Evolutionary conservation across 805 yeast species (phyloP).

Genomic region (Schwanniomyces sp.): DNA sequence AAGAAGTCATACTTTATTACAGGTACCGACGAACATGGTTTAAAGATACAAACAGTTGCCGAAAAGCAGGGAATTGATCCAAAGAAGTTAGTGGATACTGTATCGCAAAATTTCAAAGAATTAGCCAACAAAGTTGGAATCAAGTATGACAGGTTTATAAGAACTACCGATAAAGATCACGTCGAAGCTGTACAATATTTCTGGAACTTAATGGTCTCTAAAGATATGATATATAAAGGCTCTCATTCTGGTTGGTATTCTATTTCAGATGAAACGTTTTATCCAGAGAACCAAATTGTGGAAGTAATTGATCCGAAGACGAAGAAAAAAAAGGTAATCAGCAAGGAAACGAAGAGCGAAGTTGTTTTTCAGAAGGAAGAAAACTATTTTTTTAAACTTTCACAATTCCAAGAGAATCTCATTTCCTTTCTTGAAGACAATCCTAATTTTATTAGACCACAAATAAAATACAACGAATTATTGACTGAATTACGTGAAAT

Average conservation of each 20-base stretch:
- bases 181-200: slow-evolving; percentile 58
- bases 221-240: slow-evolving; percentile 77
- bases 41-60: slow-evolving; percentile 90
- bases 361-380: slow-evolving; percentile 77
- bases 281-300: slow-evolving; percentile 75
- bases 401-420: slow-evolving; percentile 56
- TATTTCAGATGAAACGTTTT: slow-evolving; percentile 90
- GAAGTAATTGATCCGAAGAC: slow-evolving; percentile 20
- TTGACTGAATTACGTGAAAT: slow-evolving; percentile 53
- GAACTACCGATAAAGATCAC: slow-evolving; percentile 91
- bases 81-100: slow-evolving; percentile 67
- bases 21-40: slow-evolving; percentile 97
- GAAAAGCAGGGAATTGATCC: slow-evolving; percentile 48
- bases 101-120: slow-evolving; percentile 60
- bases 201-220: slow-evolving; percentile 63
- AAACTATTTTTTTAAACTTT: slow-evolving; percentile 82
- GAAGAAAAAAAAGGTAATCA: slow-evolving; percentile 36
- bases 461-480: slow-evolving; percentile 51
- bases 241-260: slow-evolving; percentile 94
- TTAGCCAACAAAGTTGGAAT: slow-evolving; percentile 63
- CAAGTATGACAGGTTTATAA: slow-evolving; percentile 70
- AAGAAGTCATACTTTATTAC: slow-evolving; percentile 60
- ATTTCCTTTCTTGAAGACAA: slow-evolving; percentile 48
- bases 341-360: slow-evolving; percentile 72
- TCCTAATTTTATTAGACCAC: slow-evolving; percentile 68